These are phyloP conservation scores for Oehlia diaphana DNA, from an alignment of 192 early-diverging fungal species.

Conservation along the genomic window DNA sequence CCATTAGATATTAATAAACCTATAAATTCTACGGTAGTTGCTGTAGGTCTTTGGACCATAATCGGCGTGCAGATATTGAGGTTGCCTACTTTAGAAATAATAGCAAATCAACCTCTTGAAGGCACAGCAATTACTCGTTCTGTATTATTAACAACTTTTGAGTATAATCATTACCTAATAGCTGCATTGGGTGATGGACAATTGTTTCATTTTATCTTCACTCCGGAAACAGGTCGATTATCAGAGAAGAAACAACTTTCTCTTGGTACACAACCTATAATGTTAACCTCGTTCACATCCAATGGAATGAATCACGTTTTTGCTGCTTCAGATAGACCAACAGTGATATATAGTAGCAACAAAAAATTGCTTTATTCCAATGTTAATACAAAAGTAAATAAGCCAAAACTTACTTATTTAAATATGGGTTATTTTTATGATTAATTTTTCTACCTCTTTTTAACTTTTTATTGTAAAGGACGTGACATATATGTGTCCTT, in stretches of 20 bases:
- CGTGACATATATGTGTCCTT: constrained; percentile 62
- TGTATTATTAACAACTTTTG: constrained; percentile 63
- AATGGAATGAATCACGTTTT: constrained; percentile 62
- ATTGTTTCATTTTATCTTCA: constrained; percentile 70
- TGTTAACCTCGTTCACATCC: constrained; percentile 54
- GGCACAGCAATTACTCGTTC: constrained; percentile 69
- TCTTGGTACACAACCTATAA: constrained; percentile 77
- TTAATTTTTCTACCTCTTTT: no score
- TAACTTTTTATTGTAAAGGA: constrained; percentile 41
- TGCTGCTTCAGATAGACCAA: constrained; percentile 80
- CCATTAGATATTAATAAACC: constrained; percentile 37
- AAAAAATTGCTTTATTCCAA: constrained; percentile 79
- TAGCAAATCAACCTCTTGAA: constrained; percentile 46
- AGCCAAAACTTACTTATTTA: background rate
- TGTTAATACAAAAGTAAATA: constrained; percentile 73
- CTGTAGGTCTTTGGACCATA: constrained; percentile 77
- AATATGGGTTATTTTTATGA: background rate
- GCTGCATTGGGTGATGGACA: constrained; percentile 84
- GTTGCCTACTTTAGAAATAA: constrained; percentile 54
- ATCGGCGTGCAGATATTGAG: constrained; percentile 60
- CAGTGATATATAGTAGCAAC: constrained; percentile 68
- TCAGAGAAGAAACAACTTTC: constrained; percentile 60
- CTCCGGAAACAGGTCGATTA: constrained; percentile 39
- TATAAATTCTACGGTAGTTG: constrained; percentile 44
- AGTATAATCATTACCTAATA: constrained; percentile 66